Evolutionary conservation across 2,329 filamentous ascomycete species (phyloP).

Genomic region (Pseudogymnoascus sp.): DNA sequence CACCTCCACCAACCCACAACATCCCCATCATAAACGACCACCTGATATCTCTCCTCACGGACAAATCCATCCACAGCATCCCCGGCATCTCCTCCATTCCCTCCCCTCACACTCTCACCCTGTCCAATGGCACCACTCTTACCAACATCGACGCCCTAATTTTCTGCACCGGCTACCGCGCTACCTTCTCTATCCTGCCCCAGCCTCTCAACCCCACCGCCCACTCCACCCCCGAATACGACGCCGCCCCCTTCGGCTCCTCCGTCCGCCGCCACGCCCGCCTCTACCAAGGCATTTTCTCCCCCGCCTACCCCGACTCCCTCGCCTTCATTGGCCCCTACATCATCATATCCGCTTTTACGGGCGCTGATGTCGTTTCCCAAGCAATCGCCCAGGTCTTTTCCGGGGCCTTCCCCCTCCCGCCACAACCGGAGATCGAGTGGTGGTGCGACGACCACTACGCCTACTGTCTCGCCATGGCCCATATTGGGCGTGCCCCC

Average conservation of each 20-base stretch:
- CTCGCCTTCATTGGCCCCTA: constrained; percentile 36
- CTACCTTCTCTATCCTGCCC: constrained; percentile 21
- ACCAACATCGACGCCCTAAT: constrained; percentile 29
- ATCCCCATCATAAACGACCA: constrained; percentile 23
- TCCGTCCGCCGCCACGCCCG: constrained; percentile 27
- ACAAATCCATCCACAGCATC: constrained; percentile 23
- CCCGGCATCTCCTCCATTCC: constrained; percentile 22
- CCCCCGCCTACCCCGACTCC: constrained; percentile 33
- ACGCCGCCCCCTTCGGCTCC: constrained; percentile 16
- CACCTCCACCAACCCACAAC: constrained; percentile 21
- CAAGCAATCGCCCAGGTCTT: constrained; percentile 40
- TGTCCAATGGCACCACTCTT: constrained; percentile 23
- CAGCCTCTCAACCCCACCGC: constrained; percentile 15
- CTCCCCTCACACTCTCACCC: constrained; percentile 20
- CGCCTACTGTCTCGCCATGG: constrained; percentile 27
- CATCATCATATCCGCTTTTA: constrained; percentile 22
- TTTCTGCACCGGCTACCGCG: constrained; percentile 29
- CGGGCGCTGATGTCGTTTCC: constrained; percentile 34
- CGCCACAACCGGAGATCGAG: constrained; percentile 30
- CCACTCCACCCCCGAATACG: constrained; percentile 17
- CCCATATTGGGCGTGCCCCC: constrained; percentile 34
- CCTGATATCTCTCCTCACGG: constrained; percentile 22
- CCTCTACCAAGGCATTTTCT: constrained; percentile 38
- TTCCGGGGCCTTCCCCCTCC: constrained; percentile 32
- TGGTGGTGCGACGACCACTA: constrained; percentile 28